phyloP scores from a whole-genome alignment of 768 basidiomycete genomes.

The Gloeostereum incarnatum region DNA sequence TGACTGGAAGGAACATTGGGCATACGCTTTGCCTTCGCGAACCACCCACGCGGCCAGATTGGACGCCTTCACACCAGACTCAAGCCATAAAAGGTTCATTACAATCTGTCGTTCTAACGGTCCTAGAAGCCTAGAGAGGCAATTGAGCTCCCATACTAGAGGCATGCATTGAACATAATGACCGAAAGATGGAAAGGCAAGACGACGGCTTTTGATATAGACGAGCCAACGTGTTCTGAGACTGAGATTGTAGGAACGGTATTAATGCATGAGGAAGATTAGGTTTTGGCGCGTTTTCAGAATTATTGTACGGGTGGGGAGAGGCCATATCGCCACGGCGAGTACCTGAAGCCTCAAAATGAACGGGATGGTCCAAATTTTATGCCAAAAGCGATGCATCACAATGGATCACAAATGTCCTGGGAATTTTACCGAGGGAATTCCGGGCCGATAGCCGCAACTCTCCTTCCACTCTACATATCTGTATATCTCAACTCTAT shows the following conservation, averaged over 20 bases:
- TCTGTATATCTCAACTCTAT: too few species aligned
- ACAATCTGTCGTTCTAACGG: conserved; percentile 78
- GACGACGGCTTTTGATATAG: conserved; percentile 82
- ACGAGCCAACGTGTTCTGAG: conserved; percentile 66
- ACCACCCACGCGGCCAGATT: conserved; percentile 75
- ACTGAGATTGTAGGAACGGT: conserved; percentile 75
- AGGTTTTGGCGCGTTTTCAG: too few species aligned
- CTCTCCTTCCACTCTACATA: too few species aligned
- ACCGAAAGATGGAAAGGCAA: conserved; percentile 89
- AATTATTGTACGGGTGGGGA: too few species aligned
- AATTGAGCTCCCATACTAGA: conserved; percentile 6
- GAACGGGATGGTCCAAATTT: too few species aligned
- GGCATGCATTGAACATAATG: conserved; percentile 12
- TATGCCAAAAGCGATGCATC: too few species aligned
- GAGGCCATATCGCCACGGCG: too few species aligned
- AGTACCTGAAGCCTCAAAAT: too few species aligned
- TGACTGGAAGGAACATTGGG: conserved; percentile 3
- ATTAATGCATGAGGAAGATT: conserved; percentile 54
- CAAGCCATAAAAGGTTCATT: conserved; percentile 86
- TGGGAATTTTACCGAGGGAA: too few species aligned
- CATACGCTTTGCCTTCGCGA: conserved; percentile 63
- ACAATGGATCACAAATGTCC: too few species aligned
- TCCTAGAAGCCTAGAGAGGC: conserved; percentile 51
- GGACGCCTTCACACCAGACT: conserved; percentile 54
- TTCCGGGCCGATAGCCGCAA: too few species aligned